These are phyloP conservation scores for Phellinidium pouzarii DNA, from an alignment of 1,284 basidiomycete genomes.

Conservation along the genomic window DNA sequence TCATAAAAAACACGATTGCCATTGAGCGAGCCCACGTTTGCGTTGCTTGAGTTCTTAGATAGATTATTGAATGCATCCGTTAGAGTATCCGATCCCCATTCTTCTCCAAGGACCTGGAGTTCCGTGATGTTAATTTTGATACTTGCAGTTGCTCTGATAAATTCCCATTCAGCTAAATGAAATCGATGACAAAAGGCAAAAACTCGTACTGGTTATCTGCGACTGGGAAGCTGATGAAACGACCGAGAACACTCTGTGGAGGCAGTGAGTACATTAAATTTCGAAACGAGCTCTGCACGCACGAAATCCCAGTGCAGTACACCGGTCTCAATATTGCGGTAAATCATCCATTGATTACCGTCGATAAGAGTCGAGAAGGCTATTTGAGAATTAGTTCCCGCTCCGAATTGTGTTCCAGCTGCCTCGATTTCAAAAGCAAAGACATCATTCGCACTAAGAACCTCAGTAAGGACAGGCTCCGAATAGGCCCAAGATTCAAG, in stretches of 20 bases:
- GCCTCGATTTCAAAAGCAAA: conserved; percentile 45
- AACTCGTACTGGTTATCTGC: conserved; percentile 43
- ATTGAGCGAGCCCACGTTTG: conserved; percentile 49
- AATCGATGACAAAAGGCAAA: background rate
- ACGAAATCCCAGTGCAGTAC: conserved; percentile 65
- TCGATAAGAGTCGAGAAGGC: conserved; percentile 47
- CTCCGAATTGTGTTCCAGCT: conserved; percentile 47
- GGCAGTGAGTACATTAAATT: background rate
- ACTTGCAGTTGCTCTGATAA: conserved; percentile 43
- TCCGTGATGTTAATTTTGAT: conserved; percentile 53
- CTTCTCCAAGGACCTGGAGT: conserved; percentile 42
- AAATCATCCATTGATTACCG: conserved; percentile 62
- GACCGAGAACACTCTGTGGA: conserved; percentile 47
- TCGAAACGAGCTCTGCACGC: conserved; percentile 22
- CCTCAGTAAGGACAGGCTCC: conserved; percentile 6
- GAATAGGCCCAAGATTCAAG: background rate
- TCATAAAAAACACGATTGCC: conserved; percentile 64
- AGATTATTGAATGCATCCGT: conserved; percentile 36
- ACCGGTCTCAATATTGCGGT: conserved; percentile 45
- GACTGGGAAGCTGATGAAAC: conserved; percentile 58
- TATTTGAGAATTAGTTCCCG: conserved; percentile 31
- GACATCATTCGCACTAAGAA: conserved; percentile 41
- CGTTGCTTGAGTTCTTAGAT: conserved; percentile 32
- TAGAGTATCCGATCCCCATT: conserved; percentile 43
- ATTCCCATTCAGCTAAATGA: conserved; percentile 2